Conservation (phyloP, 495 filamentous ascomycete genomes). For the Lophium mytilinum region DNA sequence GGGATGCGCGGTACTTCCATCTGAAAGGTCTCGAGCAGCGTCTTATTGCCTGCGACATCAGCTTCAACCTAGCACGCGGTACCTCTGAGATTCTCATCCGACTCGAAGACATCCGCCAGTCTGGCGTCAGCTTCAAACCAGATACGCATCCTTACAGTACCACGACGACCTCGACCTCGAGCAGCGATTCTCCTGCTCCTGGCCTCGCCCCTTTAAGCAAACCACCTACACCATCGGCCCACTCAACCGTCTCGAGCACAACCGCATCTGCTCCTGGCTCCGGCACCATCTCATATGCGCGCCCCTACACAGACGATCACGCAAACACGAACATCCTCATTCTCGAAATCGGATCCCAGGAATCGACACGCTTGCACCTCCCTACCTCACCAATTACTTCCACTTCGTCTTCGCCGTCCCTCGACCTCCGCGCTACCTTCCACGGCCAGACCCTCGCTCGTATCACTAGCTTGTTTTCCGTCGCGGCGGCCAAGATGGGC, state of each 20-base stretch:
- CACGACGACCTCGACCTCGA: constrained; percentile 1
- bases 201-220: not conserved
- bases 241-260: not conserved
- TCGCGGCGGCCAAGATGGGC: constrained; percentile 73
- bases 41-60: constrained; percentile 69
- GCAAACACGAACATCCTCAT: constrained; percentile 56
- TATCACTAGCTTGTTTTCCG: constrained; percentile 65
- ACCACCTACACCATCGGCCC: not conserved
- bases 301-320: constrained; percentile 72
- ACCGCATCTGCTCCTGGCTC: not conserved
- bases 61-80: constrained; percentile 60
- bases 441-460: constrained; percentile 57
- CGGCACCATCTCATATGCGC: constrained; percentile 68
- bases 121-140: constrained; percentile 58
- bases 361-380: constrained; percentile 58
- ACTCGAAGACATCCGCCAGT: constrained; percentile 78
- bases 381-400: constrained; percentile 3
- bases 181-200: constrained; percentile 15
- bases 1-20: constrained; percentile 88
- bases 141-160: constrained; percentile 29
- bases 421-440: constrained; percentile 57
- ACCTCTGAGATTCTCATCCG: constrained; percentile 72
- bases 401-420: not conserved
- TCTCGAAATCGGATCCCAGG: constrained; percentile 61
- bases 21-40: constrained; percentile 86